Base-by-base conservation (phyloP, 2,329 filamentous ascomycete species). In the Penicillium sp. region DNA sequence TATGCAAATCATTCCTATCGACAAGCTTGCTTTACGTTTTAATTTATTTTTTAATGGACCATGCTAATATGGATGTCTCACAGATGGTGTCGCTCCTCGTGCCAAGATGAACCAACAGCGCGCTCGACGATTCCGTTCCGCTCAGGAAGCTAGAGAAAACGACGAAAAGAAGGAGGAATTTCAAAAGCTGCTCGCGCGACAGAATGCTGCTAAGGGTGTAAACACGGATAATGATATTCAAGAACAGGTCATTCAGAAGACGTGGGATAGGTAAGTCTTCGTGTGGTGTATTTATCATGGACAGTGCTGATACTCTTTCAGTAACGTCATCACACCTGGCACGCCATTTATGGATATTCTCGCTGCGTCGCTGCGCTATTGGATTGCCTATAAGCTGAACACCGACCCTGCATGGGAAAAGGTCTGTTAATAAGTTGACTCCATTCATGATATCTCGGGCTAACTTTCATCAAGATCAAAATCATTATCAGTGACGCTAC, bases 91-190 rank as follows among this genome's bases (percentile, higher is more conserved):
- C 62, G 94, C 94, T 4, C 95, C 94, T 47, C 89, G 94, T 72
- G 95, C 95, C 58, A 99, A 99, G 77, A 99, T 99, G 94, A 99
- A 99, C 72, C 95, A 99, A 72, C 94, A 99, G 77, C 90, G 94
- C 60, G 96, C 94, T 43, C 85, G 94, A 73, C 90, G 94, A 67
- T 99, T 99, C 77, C 88, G 94, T 60, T 89, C 93, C 21, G 94
- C 92, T 2, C 91, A 93, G 71, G 94, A 99, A 71, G 94, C 94
- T 16, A 87, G 91, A 68, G 91, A 97, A 71, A 96, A 97, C 71
- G 91, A 95, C 68, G 86, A 88, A 57, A 91, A 97, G 70, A 96
- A 95, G 68, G 86, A 88, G 61, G 90, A 96, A 70, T 86, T 97
- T 49, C 79, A 92, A 59, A 92, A 93, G 66, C 79, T 96, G 70